Conservation (phyloP, 768 basidiomycete species). For the Coprinopsis cinerea region DNA sequence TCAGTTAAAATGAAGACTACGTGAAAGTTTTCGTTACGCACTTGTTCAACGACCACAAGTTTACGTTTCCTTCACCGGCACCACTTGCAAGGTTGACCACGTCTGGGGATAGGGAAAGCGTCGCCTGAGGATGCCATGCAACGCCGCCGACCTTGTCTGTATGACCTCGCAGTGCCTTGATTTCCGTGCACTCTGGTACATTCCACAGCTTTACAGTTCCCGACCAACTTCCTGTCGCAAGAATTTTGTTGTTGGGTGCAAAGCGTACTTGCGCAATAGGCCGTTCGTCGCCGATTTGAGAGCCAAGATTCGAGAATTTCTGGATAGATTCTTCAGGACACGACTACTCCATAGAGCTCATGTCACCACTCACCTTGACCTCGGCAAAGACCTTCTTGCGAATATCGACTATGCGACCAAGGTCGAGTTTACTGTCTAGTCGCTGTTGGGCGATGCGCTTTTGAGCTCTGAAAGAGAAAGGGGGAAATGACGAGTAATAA, state of each 20-base stretch:
- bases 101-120: constrained; percentile 57
- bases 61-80: constrained; percentile 79
- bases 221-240: constrained; percentile 95
- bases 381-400: constrained; percentile 86
- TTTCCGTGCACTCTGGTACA: constrained; percentile 81
- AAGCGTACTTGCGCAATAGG: constrained; percentile 93
- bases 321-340: constrained; percentile 20
- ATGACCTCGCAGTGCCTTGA: constrained; percentile 80
- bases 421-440: constrained; percentile 79
- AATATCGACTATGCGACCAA: constrained; percentile 85
- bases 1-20: neutral
- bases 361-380: constrained; percentile 59
- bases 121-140: constrained; percentile 96
- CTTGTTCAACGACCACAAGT: constrained; percentile 88
- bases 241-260: constrained; percentile 80
- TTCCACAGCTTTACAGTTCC: constrained; percentile 95
- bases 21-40: constrained; percentile 24
- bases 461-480: constrained; percentile 78
- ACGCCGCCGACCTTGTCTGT: constrained; percentile 90
- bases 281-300: constrained; percentile 96
- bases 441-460: constrained; percentile 89
- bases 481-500: constrained; percentile 48
- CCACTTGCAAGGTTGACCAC: constrained; percentile 85
- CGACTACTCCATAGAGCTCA: neutral
- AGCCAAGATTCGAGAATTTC: constrained; percentile 90